A percentile compares a stretch with the other conserved stretches of the same genome.
phyloP scores from a whole-genome alignment of 164 flowering plant genomes.

The Tetracentron sinense region DNA sequence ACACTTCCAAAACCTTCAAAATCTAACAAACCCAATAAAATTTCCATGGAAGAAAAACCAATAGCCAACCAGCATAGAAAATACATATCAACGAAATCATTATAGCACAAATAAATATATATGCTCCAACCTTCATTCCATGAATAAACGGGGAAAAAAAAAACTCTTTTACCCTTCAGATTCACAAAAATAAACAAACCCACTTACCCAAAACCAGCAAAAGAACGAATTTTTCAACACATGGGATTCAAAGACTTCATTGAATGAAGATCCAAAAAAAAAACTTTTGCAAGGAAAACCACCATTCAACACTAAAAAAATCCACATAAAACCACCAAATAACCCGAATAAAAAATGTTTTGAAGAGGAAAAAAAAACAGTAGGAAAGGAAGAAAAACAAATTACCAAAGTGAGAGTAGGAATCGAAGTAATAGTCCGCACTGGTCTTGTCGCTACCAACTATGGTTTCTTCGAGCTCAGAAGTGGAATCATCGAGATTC shows the following conservation, averaged over 20 bases:
- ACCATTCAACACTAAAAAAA: background rate
- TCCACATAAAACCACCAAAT: background rate
- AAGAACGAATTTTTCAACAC: background rate
- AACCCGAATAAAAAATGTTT: too few relatives aligned
- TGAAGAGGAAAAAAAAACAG: background rate
- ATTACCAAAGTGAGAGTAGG: slow-evolving; percentile 98
- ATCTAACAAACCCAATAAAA: background rate
- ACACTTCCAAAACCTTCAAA: too few relatives aligned
- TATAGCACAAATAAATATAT: too few relatives aligned
- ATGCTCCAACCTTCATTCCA: too few relatives aligned
- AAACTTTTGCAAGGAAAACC: background rate
- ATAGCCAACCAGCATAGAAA: too few relatives aligned
- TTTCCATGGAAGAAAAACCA: too few relatives aligned
- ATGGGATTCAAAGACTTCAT: too few relatives aligned
- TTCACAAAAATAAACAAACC: slow-evolving; percentile 1
- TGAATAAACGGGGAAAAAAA: background rate
- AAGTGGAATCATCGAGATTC: slow-evolving; percentile 35
- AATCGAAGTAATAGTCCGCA: slow-evolving; percentile 98
- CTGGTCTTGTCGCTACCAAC: slow-evolving; percentile 69
- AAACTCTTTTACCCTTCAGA: too few relatives aligned
- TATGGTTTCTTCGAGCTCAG: slow-evolving; percentile 27
- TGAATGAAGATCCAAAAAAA: background rate
- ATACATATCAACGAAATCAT: too few relatives aligned
- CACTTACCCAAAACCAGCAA: slow-evolving; percentile 2
- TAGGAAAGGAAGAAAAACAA: background rate